Base-by-base conservation (phyloP, 306 rosid species). In the Parietaria judaica region DNA sequence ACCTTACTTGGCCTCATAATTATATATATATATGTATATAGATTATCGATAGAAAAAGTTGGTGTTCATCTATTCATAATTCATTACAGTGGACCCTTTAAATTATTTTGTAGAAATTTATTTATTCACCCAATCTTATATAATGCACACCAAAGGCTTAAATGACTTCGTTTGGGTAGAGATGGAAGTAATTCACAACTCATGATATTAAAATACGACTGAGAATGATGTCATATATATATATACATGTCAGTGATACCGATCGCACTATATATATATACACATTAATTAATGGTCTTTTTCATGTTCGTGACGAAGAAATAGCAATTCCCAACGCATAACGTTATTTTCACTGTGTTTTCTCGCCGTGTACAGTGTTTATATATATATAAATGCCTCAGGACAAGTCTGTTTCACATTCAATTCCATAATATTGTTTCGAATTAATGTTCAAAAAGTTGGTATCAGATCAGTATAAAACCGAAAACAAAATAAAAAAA, bases 1-100 rank as follows among this genome's bases (percentile, higher is more conserved):
- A 72, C 87, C 79, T 81, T 76, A 70, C 85, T 81, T 79, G 82
- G 34, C 71, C 60, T 70, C 68, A 58, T 49, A n/a, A 49, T 49
- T 13, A 46, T 23, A 23, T 23, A 23, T 23, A 23, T 23, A 23
- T 23, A 23, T 23, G 31, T 0, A 23, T 23, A 23, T 23, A 23
- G 31, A 23, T 23, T 23, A 23, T 23, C 1, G 31, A 23, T 23
- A 23, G 31, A 23, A 23, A 23, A 23, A 23, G 31, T 0, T 23
- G 31, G 31, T 56, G n/a, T 37, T 58, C 63, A 58, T 37, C 37
- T 34, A 57, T 11, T 49, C 45, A 41, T 49, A 11, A 49, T 49
- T 49, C 53, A n/a, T 49, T 49, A 23, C 15, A 11, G 53, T 49
- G 53, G 53, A n/a, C 8, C 5, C 45, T 3, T 8, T n/a, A n/a